These are phyloP conservation scores for Aurantiochytrium sp. DNA, from an alignment of 108 stramenopile genomes.

Conservation along the genomic window DNA sequence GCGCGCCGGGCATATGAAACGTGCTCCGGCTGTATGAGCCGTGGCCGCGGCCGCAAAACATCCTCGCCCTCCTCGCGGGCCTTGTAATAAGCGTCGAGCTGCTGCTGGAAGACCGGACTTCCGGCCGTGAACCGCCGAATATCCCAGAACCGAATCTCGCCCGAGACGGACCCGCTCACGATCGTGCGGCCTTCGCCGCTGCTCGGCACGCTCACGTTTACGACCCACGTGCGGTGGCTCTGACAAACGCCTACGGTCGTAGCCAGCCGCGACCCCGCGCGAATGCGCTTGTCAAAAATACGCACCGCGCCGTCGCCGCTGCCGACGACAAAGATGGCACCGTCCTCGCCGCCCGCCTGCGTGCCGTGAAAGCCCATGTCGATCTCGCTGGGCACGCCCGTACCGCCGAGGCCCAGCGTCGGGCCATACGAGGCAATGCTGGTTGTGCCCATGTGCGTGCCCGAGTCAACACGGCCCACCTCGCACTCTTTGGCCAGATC, in stretches of 20 bases:
- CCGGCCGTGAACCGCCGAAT: slow-evolving; percentile 49
- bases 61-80: not conserved
- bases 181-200: slow-evolving; percentile 50
- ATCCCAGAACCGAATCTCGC: slow-evolving; percentile 86
- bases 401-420: slow-evolving; percentile 44
- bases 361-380: not conserved
- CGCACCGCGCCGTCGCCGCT: slow-evolving; percentile 76
- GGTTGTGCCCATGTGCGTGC: slow-evolving; percentile 69
- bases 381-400: not conserved
- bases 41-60: not conserved
- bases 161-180: slow-evolving; percentile 74
- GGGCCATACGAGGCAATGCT: slow-evolving; percentile 66
- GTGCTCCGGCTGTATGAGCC: not conserved
- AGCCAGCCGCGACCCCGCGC: slow-evolving; percentile 31
- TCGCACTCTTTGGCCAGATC: slow-evolving; percentile 77
- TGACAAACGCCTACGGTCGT: not conserved
- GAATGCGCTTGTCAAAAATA: slow-evolving; percentile 75
- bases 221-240: slow-evolving; percentile 18
- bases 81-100: not conserved
- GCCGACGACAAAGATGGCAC: slow-evolving; percentile 75
- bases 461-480: slow-evolving; percentile 48
- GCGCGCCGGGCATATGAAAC: slow-evolving; percentile 70
- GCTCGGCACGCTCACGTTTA: not conserved
- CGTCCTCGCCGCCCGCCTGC: slow-evolving; percentile 45
- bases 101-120: not conserved